phyloP scores from a whole-genome alignment of 2,329 filamentous ascomycete genomes.

The Diaporthe vaccinii region DNA sequence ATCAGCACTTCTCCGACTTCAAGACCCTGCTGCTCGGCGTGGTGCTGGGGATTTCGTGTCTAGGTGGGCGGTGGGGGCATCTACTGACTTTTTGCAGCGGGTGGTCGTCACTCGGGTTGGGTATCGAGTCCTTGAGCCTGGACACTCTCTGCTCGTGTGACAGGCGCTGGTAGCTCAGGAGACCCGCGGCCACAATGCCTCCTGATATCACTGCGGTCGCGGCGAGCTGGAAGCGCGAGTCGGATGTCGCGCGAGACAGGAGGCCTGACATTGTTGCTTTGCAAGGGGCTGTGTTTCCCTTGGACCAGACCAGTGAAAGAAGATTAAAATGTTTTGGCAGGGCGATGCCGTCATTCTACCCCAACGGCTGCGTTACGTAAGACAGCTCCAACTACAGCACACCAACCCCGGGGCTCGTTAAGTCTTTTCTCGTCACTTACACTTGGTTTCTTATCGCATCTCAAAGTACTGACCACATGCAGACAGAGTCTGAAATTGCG shows the following conservation, averaged over 20 bases:
- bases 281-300: neutral
- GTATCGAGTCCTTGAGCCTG: slow-evolving; percentile 73
- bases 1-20: slow-evolving; percentile 31
- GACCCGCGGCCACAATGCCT: slow-evolving; percentile 69
- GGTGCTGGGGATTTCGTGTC: neutral
- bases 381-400: neutral
- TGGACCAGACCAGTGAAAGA: neutral
- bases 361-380: slow-evolving; percentile 9
- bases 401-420: too few species aligned
- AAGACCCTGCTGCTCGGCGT: slow-evolving; percentile 45
- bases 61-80: neutral
- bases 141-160: slow-evolving; percentile 67
- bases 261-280: slow-evolving; percentile 56
- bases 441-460: neutral
- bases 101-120: slow-evolving; percentile 52
- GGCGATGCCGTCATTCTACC: slow-evolving; percentile 21
- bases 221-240: slow-evolving; percentile 71
- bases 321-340: slow-evolving; percentile 26
- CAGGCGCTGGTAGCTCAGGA: slow-evolving; percentile 74
- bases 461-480: neutral
- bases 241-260: slow-evolving; percentile 58
- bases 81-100: slow-evolving; percentile 54
- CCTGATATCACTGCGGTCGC: slow-evolving; percentile 78
- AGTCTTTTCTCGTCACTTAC: neutral
- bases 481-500: neutral